A percentile compares a stretch with the other conserved stretches of the same genome.
phyloP scores from a whole-genome alignment of 2,329 filamentous ascomycete genomes.

The Paecilomyces fulvus region DNA sequence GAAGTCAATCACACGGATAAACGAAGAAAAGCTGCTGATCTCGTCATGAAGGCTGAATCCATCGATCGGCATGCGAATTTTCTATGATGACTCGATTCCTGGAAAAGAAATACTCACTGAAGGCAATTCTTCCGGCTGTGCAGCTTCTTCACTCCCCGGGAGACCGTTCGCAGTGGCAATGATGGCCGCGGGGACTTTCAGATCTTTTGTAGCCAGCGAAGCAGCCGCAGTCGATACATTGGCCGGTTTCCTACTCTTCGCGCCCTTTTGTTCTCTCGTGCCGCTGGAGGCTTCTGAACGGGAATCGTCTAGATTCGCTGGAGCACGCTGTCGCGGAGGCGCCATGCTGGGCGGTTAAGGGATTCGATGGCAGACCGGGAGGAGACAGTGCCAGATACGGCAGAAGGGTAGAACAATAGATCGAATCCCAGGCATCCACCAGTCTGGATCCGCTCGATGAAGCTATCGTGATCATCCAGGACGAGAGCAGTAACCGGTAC shows the following conservation, averaged over 20 bases:
- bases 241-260: constrained; percentile 24
- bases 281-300: constrained; percentile 41
- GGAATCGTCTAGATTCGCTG: constrained; percentile 35
- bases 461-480: not conserved
- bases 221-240: constrained; percentile 7
- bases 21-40: constrained; percentile 6
- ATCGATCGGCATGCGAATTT: not conserved
- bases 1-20: not conserved
- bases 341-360: constrained; percentile 26
- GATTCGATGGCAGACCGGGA: not conserved
- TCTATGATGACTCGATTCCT: not conserved
- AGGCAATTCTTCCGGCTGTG: constrained; percentile 4
- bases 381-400: not conserved
- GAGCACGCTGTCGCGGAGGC: constrained; percentile 37
- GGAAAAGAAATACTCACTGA: constrained; percentile 2
- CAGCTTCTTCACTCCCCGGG: constrained; percentile 9
- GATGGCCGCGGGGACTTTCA: constrained; percentile 11
- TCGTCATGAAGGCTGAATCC: constrained; percentile 5
- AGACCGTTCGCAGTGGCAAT: constrained; percentile 2
- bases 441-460: not conserved
- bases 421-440: not conserved
- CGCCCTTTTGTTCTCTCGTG: constrained; percentile 27
- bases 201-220: constrained; percentile 11
- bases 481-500: not conserved
- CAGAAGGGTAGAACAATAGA: not conserved